A percentile compares a stretch with the other conserved stretches of the same genome.
Conservation (phyloP, 192 early-diverging fungal species). For the Haplosporangium gracile region DNA sequence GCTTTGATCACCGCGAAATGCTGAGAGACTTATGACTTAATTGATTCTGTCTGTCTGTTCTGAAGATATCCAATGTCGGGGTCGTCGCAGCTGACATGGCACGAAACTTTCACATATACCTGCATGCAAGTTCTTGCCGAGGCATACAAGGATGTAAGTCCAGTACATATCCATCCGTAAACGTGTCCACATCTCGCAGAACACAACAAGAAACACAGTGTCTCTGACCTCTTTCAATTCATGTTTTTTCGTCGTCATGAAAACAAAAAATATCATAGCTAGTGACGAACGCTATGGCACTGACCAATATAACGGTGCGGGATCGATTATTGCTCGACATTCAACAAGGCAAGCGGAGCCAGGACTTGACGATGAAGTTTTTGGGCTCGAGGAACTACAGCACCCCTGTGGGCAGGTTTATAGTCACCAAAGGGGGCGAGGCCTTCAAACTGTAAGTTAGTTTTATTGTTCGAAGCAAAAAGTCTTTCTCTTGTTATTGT, state of each 20-base stretch:
- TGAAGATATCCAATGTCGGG: constrained; percentile 31
- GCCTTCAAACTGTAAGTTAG: constrained; percentile 5
- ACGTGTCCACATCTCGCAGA: too few relatives aligned
- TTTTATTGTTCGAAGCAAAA: too few relatives aligned
- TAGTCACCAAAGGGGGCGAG: constrained; percentile 6
- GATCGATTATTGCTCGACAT: constrained; percentile 3
- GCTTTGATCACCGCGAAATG: too few relatives aligned
- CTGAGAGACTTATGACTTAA: not conserved
- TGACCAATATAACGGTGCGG: constrained; percentile 10
- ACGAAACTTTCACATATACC: constrained; percentile 44
- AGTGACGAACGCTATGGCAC: constrained; percentile 2
- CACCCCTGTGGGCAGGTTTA: constrained; percentile 29
- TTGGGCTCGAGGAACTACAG: constrained; percentile 3
- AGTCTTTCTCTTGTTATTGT: not conserved
- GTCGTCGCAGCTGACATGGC: constrained; percentile 29
- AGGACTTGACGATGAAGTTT: constrained; percentile 17
- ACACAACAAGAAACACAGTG: not conserved
- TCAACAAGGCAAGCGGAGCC: constrained; percentile 20
- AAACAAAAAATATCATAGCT: constrained; percentile 10
- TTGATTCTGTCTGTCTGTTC: not conserved
- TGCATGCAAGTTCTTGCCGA: constrained; percentile 35
- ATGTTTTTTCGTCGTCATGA: too few relatives aligned
- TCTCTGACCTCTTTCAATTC: too few relatives aligned
- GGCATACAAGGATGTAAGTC: constrained; percentile 34
- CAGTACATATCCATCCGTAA: not conserved